Base-by-base conservation (phyloP, 225 moss, liverwort and hornwort genomes). In the Physcomitrium patens region DNA sequence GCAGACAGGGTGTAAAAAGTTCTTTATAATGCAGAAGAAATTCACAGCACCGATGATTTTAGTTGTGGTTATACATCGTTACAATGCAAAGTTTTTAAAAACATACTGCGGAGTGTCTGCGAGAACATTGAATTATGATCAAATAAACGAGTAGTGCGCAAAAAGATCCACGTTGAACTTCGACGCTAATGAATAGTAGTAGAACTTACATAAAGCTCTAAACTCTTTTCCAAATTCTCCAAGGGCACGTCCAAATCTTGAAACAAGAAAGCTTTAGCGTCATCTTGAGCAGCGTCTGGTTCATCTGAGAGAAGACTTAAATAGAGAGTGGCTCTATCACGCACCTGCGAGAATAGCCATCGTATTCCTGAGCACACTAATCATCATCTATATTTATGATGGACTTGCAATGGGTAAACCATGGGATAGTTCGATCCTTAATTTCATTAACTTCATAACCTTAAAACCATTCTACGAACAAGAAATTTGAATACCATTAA, bases 321-420 rank as follows among this genome's bases (percentile, higher is more conserved):
- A 73, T 93, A 95, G 28, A 92, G 83, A 70, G 92, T 93, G 43
- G 95, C 95, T 77, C 91, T 82, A 56, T 91, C 93, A 58, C 93
- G 87, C 69, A 96, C 94, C 94, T 94, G 80, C 12, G 53, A 81
- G 9, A 74, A 51, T 59, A 37, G 44, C 47, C 70, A 66, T 43
- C 66, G 42, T 45, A 73, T 58, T 18, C 41, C 27, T 79, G 56
- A 71, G 71, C 67, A 67, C 62, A 55, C 16, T 43, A 56, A 13
- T 28, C 42, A 41, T 61, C 12, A 31, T 57, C 56, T 15, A 26
- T 14, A 48, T 65, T 63, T 41, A 27, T 53, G 31, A 50, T 52
- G 46, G 2, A 60, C 17, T 60, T 70, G 53, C 63, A 52, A 59
- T 51, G 52, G 65, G 48, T 17, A 37, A 10, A 74, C 45, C 18